These are phyloP conservation scores for Royoungia palumana DNA, from an alignment of 768 basidiomycete genomes.

Conservation along the genomic window DNA sequence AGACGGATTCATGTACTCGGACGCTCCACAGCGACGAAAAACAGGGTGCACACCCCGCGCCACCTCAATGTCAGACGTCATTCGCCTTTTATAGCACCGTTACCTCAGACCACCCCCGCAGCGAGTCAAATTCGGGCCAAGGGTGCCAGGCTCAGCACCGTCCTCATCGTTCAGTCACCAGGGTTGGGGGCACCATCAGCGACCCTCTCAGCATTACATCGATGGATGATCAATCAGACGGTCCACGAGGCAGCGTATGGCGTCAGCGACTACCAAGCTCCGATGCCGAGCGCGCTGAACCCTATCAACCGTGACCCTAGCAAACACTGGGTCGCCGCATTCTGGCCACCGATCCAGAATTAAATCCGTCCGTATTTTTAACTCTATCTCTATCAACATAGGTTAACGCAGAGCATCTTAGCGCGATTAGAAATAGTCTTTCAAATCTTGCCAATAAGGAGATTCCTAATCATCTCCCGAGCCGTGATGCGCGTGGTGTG, in stretches of 20 bases:
- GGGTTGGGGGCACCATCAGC: neutral
- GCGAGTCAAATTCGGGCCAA: neutral
- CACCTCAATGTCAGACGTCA: slow-evolving; percentile 34
- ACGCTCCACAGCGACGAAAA: slow-evolving; percentile 34
- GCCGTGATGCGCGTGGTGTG: slow-evolving; percentile 74
- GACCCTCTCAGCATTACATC: neutral
- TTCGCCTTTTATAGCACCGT: slow-evolving; percentile 15
- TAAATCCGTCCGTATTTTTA: no score
- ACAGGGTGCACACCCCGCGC: slow-evolving; percentile 33
- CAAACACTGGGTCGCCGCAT: no score
- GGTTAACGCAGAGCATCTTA: no score
- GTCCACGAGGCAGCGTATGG: neutral
- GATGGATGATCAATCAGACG: neutral
- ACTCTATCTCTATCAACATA: no score
- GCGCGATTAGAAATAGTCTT: neutral
- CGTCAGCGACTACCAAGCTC: neutral
- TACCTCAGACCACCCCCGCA: neutral
- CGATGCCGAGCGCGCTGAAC: neutral
- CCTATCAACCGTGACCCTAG: no score
- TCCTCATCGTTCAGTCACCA: neutral
- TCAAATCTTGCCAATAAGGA: slow-evolving; percentile 84
- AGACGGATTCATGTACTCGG: slow-evolving; percentile 27
- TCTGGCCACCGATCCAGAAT: no score
- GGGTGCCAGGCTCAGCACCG: neutral
- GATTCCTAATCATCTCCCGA: slow-evolving; percentile 78